Percentiles rank a stretch among this genome's conserved stretches.
phyloP scores from a whole-genome alignment of 768 basidiomycete genomes.

The Mycena rebaudengoi region DNA sequence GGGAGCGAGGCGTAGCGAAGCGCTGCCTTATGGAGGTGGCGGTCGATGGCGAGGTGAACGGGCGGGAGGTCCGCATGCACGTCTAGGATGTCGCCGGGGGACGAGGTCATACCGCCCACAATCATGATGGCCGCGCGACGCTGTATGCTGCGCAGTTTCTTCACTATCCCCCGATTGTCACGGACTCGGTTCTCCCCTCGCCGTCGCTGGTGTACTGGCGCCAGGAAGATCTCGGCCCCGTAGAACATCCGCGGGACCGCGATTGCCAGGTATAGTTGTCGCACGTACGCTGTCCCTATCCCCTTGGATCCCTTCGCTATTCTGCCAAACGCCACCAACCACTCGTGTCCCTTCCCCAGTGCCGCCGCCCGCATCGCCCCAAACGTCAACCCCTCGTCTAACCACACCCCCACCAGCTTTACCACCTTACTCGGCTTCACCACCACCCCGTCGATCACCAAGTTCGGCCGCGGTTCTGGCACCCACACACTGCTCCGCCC shows the following conservation, averaged over 20 bases:
- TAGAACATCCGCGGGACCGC: conserved; percentile 35
- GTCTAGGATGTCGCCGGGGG: conserved; percentile 24
- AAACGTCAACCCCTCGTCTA: background rate
- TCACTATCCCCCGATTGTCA: background rate
- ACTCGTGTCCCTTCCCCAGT: conserved; percentile 12
- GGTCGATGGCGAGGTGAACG: conserved; percentile 25
- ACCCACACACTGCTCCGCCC: background rate
- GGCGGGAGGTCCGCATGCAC: conserved; percentile 31
- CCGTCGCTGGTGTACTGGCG: background rate
- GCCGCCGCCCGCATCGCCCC: conserved; percentile 7
- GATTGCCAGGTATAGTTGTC: conserved; percentile 13
- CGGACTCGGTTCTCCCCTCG: background rate
- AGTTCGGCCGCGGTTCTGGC: background rate
- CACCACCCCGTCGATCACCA: background rate
- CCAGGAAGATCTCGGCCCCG: conserved; percentile 29
- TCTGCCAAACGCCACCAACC: conserved; percentile 9
- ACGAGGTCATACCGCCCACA: background rate
- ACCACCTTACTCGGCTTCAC: background rate
- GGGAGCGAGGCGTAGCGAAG: conserved; percentile 30
- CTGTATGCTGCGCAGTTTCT: background rate
- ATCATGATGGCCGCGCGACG: background rate
- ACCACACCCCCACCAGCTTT: background rate
- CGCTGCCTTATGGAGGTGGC: conserved; percentile 21
- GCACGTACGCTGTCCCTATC: background rate
- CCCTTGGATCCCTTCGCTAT: conserved; percentile 6